phyloP scores from a whole-genome alignment of 1,139 yeast species.

The Trichomonascaceae sp. region DNA sequence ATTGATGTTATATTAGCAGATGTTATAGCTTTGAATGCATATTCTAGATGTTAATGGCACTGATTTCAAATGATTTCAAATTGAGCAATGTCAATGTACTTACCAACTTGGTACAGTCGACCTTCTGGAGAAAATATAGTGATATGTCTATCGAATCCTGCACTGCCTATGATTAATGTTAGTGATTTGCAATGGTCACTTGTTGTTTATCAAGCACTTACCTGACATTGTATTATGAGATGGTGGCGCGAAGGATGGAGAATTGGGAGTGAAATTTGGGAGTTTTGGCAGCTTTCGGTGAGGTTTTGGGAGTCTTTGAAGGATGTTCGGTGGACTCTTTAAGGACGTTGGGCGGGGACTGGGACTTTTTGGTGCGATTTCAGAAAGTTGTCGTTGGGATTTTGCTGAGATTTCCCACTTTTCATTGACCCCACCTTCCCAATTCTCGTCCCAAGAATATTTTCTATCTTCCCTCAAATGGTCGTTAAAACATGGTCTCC shows the following conservation, averaged over 20 bases:
- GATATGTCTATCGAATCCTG: constrained; percentile 97
- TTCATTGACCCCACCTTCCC: neutral
- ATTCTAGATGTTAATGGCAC: constrained; percentile 37
- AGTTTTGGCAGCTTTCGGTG: neutral
- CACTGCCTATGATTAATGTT: constrained; percentile 24
- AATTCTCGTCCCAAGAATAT: neutral
- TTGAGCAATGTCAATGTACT: constrained; percentile 11
- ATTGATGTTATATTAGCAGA: constrained; percentile 85
- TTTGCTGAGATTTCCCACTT: no score
- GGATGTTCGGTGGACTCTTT: neutral
- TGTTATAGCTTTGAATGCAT: constrained; percentile 96
- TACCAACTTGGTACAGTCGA: constrained; percentile 84
- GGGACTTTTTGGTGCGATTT: neutral
- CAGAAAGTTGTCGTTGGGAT: neutral
- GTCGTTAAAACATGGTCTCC: constrained; percentile 25
- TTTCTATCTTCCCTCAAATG: constrained; percentile 14
- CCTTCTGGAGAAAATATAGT: constrained; percentile 99
- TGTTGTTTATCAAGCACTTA: neutral
- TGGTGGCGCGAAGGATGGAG: constrained; percentile 4
- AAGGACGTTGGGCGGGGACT: no score
- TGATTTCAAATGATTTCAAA: neutral
- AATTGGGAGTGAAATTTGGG: neutral
- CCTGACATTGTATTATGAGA: constrained; percentile 14
- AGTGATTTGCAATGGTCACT: neutral
- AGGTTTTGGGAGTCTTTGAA: neutral